Base-by-base conservation (phyloP, 2,329 filamentous ascomycete genomes). In the Botrytis deweyae region DNA sequence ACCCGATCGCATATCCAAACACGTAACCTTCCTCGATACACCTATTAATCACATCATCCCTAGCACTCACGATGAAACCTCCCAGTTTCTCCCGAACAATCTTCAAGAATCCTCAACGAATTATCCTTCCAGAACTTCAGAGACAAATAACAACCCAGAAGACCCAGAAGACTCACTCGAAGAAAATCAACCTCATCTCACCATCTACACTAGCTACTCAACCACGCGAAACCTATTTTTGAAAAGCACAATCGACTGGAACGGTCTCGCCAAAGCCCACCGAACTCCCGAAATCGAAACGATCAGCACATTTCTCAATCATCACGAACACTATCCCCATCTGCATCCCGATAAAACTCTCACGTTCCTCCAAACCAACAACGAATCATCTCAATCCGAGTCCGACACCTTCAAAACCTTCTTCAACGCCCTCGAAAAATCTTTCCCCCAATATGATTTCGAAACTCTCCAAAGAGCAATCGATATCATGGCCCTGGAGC, bases 311-410 rank as follows among this genome's bases (percentile, higher is more conserved):
- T 55, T 55, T 18, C 52, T 55, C n/a, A 2, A 55, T 29, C 14
- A 4, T 6, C 14, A 55, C 1, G 52, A 55, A 55, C 14, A 55
- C 14, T 55, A 55, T 55, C 52, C 14, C 12, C n/a, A 14, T 7
- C 49, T 29, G 0, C 2, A n/a, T n/a, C 49, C 49, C 5, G 4
- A n/a, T 55, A 6, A 55, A 2, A 6, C 1, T 1, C n/a, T 29
- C 14, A 12, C 1, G 4, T 7, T 29, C 25, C 25, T 29, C 52
- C 16, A 55, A 0, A 29, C 52, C n/a, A 55, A 5, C n/a, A n/a
- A 49, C 44, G 12, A 52, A 52, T 25, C 46, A 25, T n/a, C 49
- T 6, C 49, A 52, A 10, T 29, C 52, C 12, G 16, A 49, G 1
- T n/a, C 14, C n/a, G 49, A 52, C 49, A 55, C 14, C 12, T 29